Percentiles rank a stretch among this genome's conserved stretches.
Conservation (phyloP, 345 rosid species). For the Atalantia buxifolia region DNA sequence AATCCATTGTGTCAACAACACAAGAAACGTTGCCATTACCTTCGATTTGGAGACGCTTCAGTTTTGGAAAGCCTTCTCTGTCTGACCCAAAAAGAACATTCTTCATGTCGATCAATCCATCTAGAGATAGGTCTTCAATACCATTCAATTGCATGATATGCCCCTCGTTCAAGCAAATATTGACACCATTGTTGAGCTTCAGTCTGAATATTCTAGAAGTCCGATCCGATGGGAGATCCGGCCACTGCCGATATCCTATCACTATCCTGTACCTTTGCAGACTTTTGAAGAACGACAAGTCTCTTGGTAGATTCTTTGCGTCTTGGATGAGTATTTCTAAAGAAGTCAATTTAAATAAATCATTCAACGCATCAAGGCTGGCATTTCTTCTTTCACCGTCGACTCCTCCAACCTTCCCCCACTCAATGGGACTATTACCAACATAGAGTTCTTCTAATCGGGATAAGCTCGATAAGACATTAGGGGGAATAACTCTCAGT, state of each 20-base stretch:
- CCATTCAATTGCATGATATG: background rate
- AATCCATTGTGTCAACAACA: background rate
- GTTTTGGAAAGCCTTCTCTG: background rate
- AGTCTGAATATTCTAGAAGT: accelerated
- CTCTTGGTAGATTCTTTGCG: background rate
- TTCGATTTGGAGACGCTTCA: constrained; percentile 3
- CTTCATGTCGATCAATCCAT: background rate
- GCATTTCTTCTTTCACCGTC: background rate
- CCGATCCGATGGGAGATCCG: accelerated
- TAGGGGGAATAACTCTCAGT: background rate
- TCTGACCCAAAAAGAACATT: background rate
- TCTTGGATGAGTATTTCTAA: constrained; percentile 3
- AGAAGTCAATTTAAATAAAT: constrained; percentile 7
- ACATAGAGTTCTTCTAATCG: constrained; percentile 25
- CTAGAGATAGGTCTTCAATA: constrained; percentile 6
- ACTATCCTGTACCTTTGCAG: no score
- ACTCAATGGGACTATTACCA: background rate
- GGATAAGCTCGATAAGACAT: constrained; percentile 9
- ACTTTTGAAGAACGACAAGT: background rate
- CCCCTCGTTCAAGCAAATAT: background rate
- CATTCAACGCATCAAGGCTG: constrained; percentile 18
- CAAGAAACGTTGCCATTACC: background rate
- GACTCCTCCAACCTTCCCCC: constrained; percentile 16
- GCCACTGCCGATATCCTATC: accelerated
- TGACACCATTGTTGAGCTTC: accelerated